phyloP scores from a whole-genome alignment of 768 basidiomycete species.

The Macrolepiota fuliginosa region DNA sequence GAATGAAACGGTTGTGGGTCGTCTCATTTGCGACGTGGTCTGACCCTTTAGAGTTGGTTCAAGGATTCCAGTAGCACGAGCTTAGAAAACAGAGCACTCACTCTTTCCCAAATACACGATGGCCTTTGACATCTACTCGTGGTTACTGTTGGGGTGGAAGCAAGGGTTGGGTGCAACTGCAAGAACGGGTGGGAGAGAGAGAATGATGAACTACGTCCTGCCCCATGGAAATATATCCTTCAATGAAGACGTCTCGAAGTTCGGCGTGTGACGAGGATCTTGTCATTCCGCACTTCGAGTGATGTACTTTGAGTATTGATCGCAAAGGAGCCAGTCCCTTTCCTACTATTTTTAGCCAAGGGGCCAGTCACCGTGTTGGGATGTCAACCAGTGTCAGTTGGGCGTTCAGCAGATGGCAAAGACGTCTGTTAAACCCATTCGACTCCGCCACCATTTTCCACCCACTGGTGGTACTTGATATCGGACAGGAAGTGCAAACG shows the following conservation, averaged over 20 bases:
- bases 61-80: background rate
- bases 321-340: background rate
- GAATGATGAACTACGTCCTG: background rate
- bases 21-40: background rate
- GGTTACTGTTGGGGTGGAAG: background rate
- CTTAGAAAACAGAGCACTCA: background rate
- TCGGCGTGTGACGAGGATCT: background rate
- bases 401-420: background rate
- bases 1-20: slow-evolving; percentile 13
- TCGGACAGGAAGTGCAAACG: too few relatives aligned
- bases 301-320: background rate
- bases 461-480: too few relatives aligned
- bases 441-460: too few relatives aligned
- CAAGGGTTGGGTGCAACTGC: background rate
- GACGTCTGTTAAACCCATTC: too few relatives aligned
- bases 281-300: background rate
- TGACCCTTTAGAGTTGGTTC: background rate
- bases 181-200: background rate
- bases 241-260: background rate
- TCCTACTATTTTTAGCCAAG: background rate
- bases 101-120: slow-evolving; percentile 1
- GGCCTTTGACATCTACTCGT: background rate
- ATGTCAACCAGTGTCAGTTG: background rate
- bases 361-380: too few relatives aligned
- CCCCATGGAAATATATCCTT: background rate